A percentile compares a stretch with the other conserved stretches of the same genome.
These are phyloP conservation scores for Candida hispaniensis DNA, from an alignment of 805 yeast genomes.

Conservation along the genomic window DNA sequence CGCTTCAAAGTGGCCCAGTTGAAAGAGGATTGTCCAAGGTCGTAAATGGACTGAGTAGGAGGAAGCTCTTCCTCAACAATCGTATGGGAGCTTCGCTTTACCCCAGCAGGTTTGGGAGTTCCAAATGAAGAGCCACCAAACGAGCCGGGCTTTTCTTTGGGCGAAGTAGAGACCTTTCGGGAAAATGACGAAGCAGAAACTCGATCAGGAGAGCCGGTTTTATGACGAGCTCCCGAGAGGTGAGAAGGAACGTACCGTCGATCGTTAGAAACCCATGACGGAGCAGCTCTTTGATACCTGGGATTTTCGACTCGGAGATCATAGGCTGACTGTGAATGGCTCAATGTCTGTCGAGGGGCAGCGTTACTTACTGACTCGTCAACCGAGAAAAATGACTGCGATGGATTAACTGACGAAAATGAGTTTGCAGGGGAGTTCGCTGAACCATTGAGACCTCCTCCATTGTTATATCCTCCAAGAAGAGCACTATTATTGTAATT, in stretches of 20 bases:
- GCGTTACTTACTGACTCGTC: neutral
- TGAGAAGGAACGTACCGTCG: constrained; percentile 17
- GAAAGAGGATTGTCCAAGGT: constrained; percentile 18
- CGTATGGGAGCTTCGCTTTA: constrained; percentile 17
- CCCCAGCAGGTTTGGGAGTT: constrained; percentile 22
- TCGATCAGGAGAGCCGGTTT: constrained; percentile 8
- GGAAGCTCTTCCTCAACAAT: constrained; percentile 22
- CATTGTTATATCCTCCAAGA: no score
- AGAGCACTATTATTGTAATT: no score
- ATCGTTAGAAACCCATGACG: constrained; percentile 16
- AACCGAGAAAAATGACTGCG: constrained; percentile 6
- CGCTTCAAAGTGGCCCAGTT: constrained; percentile 1
- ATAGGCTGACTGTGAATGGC: constrained; percentile 14
- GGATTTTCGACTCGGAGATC: constrained; percentile 3
- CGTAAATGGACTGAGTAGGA: constrained; percentile 21
- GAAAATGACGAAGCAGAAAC: constrained; percentile 2
- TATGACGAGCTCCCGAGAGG: constrained; percentile 10
- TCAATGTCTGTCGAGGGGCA: neutral
- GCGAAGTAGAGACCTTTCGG: constrained; percentile 9
- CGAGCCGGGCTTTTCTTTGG: constrained; percentile 4
- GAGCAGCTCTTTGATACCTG: constrained; percentile 9
- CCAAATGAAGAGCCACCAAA: constrained; percentile 22
- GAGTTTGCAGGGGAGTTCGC: constrained; percentile 7
- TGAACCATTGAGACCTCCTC: no score
- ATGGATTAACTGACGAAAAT: constrained; percentile 3